Conservation (phyloP, 1,139 yeast species). For the Diutina siamensis region DNA sequence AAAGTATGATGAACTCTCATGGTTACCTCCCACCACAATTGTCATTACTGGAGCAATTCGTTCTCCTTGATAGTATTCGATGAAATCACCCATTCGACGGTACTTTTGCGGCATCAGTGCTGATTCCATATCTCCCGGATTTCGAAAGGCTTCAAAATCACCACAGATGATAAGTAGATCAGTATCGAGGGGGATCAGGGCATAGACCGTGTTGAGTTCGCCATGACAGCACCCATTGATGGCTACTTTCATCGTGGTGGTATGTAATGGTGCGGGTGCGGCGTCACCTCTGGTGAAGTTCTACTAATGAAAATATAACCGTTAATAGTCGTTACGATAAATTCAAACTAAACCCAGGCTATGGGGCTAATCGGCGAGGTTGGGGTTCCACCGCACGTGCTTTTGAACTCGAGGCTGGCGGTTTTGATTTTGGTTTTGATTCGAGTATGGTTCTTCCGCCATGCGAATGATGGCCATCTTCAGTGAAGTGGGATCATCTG, state of each 20-base stretch:
- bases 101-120: conserved; percentile 51
- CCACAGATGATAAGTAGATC: conserved; percentile 81
- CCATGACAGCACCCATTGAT: conserved; percentile 96
- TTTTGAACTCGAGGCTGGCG: neutral
- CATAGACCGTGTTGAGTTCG: conserved; percentile 51
- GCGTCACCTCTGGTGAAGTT: no score
- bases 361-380: neutral
- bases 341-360: neutral
- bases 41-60: conserved; percentile 66
- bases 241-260: conserved; percentile 36
- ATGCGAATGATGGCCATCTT: conserved; percentile 5
- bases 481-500: conserved; percentile 15
- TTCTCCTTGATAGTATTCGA: conserved; percentile 52
- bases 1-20: conserved; percentile 75
- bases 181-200: conserved; percentile 18
- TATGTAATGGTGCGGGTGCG: no score
- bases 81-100: conserved; percentile 63
- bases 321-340: no score
- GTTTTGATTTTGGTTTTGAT: no score
- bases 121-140: conserved; percentile 48
- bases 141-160: conserved; percentile 69
- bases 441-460: neutral
- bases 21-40: conserved; percentile 88
- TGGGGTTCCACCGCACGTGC: neutral
- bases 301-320: no score